Evolutionary conservation across 768 basidiomycete species (phyloP), one percentile per base, ranked within the genome.

Genomic region (Tricholoma terreum): DNA sequence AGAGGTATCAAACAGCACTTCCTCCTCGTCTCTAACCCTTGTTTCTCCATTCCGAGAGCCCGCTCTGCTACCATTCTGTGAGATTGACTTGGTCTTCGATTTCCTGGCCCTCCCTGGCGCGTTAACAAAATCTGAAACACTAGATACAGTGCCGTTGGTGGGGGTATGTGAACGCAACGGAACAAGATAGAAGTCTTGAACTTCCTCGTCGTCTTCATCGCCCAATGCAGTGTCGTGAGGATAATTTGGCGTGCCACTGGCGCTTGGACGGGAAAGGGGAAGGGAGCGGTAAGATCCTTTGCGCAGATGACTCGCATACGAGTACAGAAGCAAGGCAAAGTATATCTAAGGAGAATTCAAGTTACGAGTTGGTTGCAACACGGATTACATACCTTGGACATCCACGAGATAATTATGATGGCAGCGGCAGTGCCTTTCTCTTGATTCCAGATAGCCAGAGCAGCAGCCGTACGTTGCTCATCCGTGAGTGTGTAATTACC

Each of bases 251-350:
- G 33, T 59, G 70, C 55, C 54, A 67, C 54, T 30, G 55, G 73
- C 67, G 57, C 72, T 71, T 55, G 79, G 71, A 50, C 82, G 82
- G 15, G 78, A 76, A 52, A 79, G 75, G 11, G 90, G 87, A 43
- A 99, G 84, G 12, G 87, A 77, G 61, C 90, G 89, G 68, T 95
- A 98, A 21, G 92, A 90, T 46, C 94, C 92, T 65, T 89, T 89
- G 45, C 94, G 90, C 53, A 98, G 86, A 71, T 98, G 97, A 2
- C 84, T 78, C 3, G 94, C 94, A 70, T 91, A 98, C 12, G 96
- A 98, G 73, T 98, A 99, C 30, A 98, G 75, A 55, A 94, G 73
- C 40, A 90, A 74, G 43, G 89, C 88, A 71, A 99, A 94, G 77
- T 97, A 99, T 55, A 96, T 78, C 96, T 98, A 56, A n/a, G 42